Conservation (phyloP, 371 early-diverging fungal species). For the Capillidium rhysosporum region DNA sequence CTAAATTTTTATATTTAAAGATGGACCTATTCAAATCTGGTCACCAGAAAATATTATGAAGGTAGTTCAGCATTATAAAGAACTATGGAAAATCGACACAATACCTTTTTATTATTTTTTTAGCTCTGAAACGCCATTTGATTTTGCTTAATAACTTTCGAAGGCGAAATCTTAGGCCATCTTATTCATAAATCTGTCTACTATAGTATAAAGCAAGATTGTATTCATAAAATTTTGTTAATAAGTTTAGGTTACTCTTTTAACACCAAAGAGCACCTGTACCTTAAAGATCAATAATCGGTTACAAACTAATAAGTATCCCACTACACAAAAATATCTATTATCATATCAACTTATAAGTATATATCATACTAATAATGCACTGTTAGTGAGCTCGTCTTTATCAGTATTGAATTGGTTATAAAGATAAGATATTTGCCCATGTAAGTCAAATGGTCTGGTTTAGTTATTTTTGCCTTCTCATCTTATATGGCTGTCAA, state of each 20-base stretch:
- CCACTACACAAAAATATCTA: slow-evolving; percentile 58
- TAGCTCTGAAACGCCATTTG: background rate
- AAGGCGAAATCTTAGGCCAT: slow-evolving; percentile 68
- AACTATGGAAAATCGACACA: slow-evolving; percentile 35
- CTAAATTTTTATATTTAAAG: slow-evolving; percentile 32
- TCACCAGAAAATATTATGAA: slow-evolving; percentile 28
- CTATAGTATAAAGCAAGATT: slow-evolving; percentile 48
- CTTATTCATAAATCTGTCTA: slow-evolving; percentile 77
- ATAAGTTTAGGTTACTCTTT: slow-evolving; percentile 1
- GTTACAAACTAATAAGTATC: slow-evolving; percentile 32
- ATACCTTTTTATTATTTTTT: slow-evolving; percentile 15
- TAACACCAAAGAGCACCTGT: background rate
- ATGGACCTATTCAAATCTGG: slow-evolving; percentile 58
- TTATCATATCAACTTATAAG: slow-evolving; percentile 15
- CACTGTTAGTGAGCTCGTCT: slow-evolving; percentile 7
- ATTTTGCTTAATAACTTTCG: slow-evolving; percentile 56
- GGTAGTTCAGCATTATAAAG: slow-evolving; percentile 30
- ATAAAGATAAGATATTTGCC: slow-evolving; percentile 71
- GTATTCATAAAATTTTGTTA: background rate
- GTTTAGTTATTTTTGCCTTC: slow-evolving; percentile 90
- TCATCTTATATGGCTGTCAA: slow-evolving; percentile 93
- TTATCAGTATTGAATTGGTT: background rate
- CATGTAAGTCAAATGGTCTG: slow-evolving; percentile 68
- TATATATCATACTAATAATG: slow-evolving; percentile 7
- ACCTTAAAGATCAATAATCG: slow-evolving; percentile 8